Conservation (phyloP, 2,329 filamentous ascomycete genomes). For the Westerdykella sp. region DNA sequence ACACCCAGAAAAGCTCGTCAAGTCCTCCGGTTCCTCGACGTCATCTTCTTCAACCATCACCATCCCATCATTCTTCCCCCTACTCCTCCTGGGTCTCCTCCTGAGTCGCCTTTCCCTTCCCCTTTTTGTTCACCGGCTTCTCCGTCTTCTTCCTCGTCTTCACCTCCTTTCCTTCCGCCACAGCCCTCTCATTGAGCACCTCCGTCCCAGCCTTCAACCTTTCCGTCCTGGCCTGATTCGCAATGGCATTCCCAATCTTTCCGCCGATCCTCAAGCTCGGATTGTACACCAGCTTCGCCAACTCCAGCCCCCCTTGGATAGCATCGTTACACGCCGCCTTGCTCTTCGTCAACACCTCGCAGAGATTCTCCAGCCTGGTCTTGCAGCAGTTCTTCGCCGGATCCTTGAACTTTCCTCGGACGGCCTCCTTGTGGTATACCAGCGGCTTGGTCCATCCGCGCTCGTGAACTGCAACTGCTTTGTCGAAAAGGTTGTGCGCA, state of each 20-base stretch:
- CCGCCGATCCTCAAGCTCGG: constrained; percentile 14
- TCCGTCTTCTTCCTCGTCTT: too few relatives aligned
- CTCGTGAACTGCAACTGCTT: constrained; percentile 19
- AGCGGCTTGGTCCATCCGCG: constrained; percentile 15
- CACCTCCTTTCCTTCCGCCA: constrained; percentile 1
- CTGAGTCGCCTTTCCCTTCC: too few relatives aligned
- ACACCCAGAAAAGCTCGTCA: too few relatives aligned
- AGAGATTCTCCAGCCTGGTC: constrained; percentile 17
- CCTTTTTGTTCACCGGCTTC: too few relatives aligned
- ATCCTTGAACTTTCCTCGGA: constrained; percentile 20
- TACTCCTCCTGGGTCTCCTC: too few relatives aligned
- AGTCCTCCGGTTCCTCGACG: too few relatives aligned
- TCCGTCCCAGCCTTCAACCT: constrained; percentile 1
- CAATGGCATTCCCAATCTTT: constrained; percentile 21
- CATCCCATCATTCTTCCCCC: too few relatives aligned
- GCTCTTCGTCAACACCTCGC: constrained; percentile 10
- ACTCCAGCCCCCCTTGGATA: constrained; percentile 18
- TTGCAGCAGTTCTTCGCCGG: constrained; percentile 12
- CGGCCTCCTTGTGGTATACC: constrained; percentile 20
- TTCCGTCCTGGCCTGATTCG: constrained; percentile 16
- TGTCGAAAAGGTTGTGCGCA: constrained; percentile 26
- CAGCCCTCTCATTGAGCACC: neutral
- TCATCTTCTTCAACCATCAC: too few relatives aligned
- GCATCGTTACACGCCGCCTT: constrained; percentile 27
- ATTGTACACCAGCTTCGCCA: constrained; percentile 22